phyloP scores from a whole-genome alignment of 2,329 filamentous ascomycete species.

The Stachybotrys chartarum region DNA sequence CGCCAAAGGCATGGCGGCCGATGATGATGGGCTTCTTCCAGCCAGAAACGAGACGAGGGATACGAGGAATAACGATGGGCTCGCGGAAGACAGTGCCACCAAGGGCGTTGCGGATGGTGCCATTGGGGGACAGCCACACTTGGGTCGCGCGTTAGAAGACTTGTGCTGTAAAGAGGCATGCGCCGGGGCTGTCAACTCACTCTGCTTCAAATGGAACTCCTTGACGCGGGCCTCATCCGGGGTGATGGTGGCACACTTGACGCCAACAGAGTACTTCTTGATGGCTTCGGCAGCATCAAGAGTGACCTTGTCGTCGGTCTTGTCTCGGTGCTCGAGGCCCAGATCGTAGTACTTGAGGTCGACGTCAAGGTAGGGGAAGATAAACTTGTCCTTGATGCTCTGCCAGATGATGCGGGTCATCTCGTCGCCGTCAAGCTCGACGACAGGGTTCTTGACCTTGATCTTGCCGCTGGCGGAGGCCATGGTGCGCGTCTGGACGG shows the following conservation, averaged over 20 bases:
- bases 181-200: conserved; percentile 40
- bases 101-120: conserved; percentile 68
- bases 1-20: conserved; percentile 94
- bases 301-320: conserved; percentile 96
- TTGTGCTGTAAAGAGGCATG: conserved; percentile 4
- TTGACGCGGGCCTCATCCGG: conserved; percentile 93
- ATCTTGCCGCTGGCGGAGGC: conserved; percentile 68
- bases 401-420: conserved; percentile 99
- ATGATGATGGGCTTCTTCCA: conserved; percentile 99
- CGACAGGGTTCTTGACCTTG: conserved; percentile 98
- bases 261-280: conserved; percentile 97
- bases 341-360: conserved; percentile 98
- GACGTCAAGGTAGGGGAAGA: conserved; percentile 90
- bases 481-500: conserved; percentile 43
- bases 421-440: conserved; percentile 91
- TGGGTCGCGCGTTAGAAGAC: conserved; percentile 1
- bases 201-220: conserved; percentile 99
- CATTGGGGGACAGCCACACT: conserved; percentile 99
- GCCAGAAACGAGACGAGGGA: conserved; percentile 88
- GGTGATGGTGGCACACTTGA: conserved; percentile 99
- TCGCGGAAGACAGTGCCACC: conserved; percentile 98
- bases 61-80: conserved; percentile 90
- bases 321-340: conserved; percentile 87
- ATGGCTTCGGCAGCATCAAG: conserved; percentile 93
- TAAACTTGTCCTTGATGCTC: conserved; percentile 99